phyloP scores from a whole-genome alignment of 805 yeast species.

The Blastobotrys muscicola region DNA sequence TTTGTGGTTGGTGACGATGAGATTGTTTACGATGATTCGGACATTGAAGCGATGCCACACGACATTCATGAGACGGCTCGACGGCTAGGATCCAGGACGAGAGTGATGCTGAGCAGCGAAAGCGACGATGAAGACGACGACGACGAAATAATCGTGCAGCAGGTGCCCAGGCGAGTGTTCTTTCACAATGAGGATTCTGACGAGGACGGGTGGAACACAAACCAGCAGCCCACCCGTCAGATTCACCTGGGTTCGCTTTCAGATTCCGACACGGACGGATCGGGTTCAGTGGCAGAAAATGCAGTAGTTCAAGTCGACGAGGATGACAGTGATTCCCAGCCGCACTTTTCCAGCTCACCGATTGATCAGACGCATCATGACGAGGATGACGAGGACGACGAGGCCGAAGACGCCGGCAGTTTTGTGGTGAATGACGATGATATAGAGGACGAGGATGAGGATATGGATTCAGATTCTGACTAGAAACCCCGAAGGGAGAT shows the following conservation, averaged over 20 bases:
- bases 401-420: constrained; percentile 1
- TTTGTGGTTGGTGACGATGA: constrained; percentile 9
- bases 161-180: background rate
- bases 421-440: background rate
- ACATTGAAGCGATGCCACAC: background rate
- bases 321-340: too few relatives aligned
- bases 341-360: too few relatives aligned
- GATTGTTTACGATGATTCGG: background rate
- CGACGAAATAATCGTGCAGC: constrained; percentile 2
- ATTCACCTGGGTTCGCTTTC: too few relatives aligned
- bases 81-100: background rate
- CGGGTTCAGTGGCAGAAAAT: too few relatives aligned
- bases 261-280: too few relatives aligned
- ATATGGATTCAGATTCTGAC: constrained; percentile 1
- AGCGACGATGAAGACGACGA: background rate
- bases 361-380: too few relatives aligned
- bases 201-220: too few relatives aligned
- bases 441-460: constrained; percentile 2
- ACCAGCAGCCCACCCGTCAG: too few relatives aligned
- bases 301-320: too few relatives aligned
- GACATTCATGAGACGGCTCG: background rate
- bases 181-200: background rate
- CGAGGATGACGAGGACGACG: constrained; percentile 8
- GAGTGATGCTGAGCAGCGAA: background rate
- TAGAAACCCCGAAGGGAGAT: too few relatives aligned